phyloP scores from a whole-genome alignment of 208 protist genomes.

The Porcisia deanei region DNA sequence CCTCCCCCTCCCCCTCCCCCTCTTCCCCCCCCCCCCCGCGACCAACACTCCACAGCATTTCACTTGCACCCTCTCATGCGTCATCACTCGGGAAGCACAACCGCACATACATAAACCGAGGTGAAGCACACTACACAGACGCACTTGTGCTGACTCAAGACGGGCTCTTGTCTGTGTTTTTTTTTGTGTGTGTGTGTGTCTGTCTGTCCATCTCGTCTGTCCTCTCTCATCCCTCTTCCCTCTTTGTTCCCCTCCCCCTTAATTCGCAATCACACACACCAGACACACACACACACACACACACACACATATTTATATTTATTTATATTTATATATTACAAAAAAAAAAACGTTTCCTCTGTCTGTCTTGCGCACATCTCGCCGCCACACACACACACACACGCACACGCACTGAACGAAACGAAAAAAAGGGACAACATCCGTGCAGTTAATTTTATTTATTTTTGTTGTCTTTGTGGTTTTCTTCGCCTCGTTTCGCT shows the following conservation, averaged over 20 bases:
- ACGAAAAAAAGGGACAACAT: not conserved
- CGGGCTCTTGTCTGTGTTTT: not conserved
- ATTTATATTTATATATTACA: not conserved
- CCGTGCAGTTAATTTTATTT: not conserved
- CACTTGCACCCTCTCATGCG: no score
- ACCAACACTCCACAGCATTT: no score
- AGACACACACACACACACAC: not conserved
- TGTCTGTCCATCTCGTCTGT: not conserved
- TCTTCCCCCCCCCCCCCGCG: no score
- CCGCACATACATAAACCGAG: no score
- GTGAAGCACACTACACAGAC: no score
- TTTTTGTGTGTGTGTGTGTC: not conserved
- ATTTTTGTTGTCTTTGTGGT: not conserved
- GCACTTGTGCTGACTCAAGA: not conserved
- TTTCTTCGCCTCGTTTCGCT: constrained; percentile 5
- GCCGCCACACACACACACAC: no score
- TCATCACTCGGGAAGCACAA: no score
- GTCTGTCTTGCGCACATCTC: not conserved
- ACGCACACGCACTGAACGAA: not conserved
- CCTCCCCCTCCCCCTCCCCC: no score
- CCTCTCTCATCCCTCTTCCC: not conserved
- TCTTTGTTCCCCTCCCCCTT: not conserved
- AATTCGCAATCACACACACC: not conserved
- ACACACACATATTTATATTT: not conserved
- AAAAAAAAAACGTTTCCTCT: no score